phyloP scores from a whole-genome alignment of 192 early-diverging fungal species.

The Funneliformis geosporum region DNA sequence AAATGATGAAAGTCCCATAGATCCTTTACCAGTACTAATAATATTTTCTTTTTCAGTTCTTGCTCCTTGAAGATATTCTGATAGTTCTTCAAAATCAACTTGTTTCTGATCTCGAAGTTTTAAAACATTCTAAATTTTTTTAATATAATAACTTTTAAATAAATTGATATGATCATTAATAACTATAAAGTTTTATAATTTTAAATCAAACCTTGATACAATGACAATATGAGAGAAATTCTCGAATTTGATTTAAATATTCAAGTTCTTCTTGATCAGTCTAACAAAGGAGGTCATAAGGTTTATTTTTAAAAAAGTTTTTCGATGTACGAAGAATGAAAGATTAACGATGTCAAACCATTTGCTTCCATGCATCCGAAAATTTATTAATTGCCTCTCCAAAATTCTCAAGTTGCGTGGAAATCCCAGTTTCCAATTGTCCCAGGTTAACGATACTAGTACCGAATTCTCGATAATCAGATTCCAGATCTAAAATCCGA shows the following conservation, averaged over 20 bases:
- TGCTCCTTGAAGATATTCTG: constrained; percentile 73
- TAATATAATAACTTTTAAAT: not conserved
- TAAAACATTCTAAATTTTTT: constrained; percentile 63
- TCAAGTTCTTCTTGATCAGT: constrained; percentile 60
- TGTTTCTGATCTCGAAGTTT: constrained; percentile 92
- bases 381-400: constrained; percentile 72
- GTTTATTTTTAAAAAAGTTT: no score
- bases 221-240: constrained; percentile 82
- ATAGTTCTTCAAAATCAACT: constrained; percentile 90
- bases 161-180: constrained; percentile 20
- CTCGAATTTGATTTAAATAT: constrained; percentile 79
- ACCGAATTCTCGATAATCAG: constrained; percentile 81
- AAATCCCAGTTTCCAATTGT: constrained; percentile 84
- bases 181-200: not conserved
- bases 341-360: constrained; percentile 52
- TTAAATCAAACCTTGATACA: constrained; percentile 62
- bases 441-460: constrained; percentile 73
- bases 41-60: constrained; percentile 72
- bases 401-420: constrained; percentile 72
- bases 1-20: constrained; percentile 66
- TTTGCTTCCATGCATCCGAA: constrained; percentile 63
- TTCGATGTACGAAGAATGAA: no score
- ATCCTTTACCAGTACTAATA: constrained; percentile 62
- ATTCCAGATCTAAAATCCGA: constrained; percentile 63
- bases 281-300: constrained; percentile 33